phyloP scores from a whole-genome alignment of 2,329 filamentous ascomycete species.

The Epichloe sp. region DNA sequence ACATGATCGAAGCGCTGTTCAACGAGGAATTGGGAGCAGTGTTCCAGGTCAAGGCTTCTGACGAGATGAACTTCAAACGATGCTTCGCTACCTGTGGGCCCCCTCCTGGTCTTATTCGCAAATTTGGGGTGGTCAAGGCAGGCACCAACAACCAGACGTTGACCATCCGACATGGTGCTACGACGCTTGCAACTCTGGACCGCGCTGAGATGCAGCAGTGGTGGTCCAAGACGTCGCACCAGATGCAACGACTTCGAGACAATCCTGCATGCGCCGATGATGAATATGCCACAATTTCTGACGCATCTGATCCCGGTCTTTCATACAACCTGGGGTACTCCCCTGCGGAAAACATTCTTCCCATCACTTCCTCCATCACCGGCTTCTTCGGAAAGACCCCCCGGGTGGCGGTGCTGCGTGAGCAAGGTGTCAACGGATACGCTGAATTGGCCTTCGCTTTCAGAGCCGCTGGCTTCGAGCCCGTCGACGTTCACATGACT shows the following conservation, averaged over 20 bases:
- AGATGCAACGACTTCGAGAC: constrained; percentile 83
- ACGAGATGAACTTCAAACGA: constrained; percentile 74
- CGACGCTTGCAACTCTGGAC: constrained; percentile 53
- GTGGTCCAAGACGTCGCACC: constrained; percentile 80
- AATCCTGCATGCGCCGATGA: constrained; percentile 76
- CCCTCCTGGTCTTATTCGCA: constrained; percentile 67
- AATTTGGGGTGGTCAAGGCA: constrained; percentile 64
- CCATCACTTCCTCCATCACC: constrained; percentile 34
- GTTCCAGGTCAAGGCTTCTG: constrained; percentile 79
- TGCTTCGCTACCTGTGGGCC: constrained; percentile 88
- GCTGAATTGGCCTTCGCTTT: constrained; percentile 99
- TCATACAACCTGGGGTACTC: constrained; percentile 73
- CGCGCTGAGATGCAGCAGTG: constrained; percentile 68
- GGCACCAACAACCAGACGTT: constrained; percentile 64
- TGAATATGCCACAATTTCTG: constrained; percentile 63
- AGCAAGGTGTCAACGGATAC: constrained; percentile 91
- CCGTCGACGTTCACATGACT: constrained; percentile 93
- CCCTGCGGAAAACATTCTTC: constrained; percentile 63
- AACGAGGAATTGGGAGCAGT: constrained; percentile 93
- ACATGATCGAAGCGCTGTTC: constrained; percentile 70
- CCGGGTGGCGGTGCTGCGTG: constrained; percentile 84
- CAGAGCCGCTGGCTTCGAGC: constrained; percentile 76
- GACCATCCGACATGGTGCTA: constrained; percentile 57
- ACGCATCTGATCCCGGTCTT: constrained; percentile 69
- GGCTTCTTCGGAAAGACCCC: constrained; percentile 44